phyloP scores from a whole-genome alignment of 2,329 filamentous ascomycete species.

The Sporothrix euskadiensis region DNA sequence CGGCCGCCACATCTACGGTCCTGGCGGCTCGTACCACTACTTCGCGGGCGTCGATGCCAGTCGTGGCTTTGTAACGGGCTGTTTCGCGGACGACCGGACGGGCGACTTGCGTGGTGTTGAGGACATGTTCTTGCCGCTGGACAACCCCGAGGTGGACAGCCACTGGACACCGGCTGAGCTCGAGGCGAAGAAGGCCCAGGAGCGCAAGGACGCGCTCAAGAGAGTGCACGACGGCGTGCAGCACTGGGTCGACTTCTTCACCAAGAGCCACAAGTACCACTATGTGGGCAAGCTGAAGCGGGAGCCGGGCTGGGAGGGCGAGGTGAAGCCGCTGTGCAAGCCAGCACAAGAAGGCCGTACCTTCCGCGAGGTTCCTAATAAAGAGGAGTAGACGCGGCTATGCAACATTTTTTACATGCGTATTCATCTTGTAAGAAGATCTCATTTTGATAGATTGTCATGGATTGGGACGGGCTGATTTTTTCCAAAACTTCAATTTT shows the following conservation, averaged over 20 bases:
- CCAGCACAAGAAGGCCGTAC: conserved; percentile 61
- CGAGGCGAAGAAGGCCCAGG: conserved; percentile 57
- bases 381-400: conserved; percentile 32
- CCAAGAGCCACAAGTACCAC: conserved; percentile 75
- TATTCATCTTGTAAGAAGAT: neutral
- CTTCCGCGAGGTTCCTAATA: conserved; percentile 60
- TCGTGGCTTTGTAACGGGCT: conserved; percentile 87
- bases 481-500: conserved; percentile 15
- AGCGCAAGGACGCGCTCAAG: conserved; percentile 63
- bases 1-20: conserved; percentile 93
- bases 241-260: conserved; percentile 85
- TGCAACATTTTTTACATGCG: too few relatives aligned
- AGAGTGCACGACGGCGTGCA: conserved; percentile 67
- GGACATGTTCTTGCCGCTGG: conserved; percentile 72
- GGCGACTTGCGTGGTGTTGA: conserved; percentile 85
- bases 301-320: conserved; percentile 60
- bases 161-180: conserved; percentile 58
- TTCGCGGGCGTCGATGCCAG: conserved; percentile 92
- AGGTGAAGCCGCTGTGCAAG: conserved; percentile 67
- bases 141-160: conserved; percentile 62
- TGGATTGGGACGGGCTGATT: too few relatives aligned
- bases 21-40: conserved; percentile 91
- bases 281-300: conserved; percentile 73
- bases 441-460: neutral
- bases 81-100: conserved; percentile 82